Conservation (phyloP, 805 yeast species). For the Naumovozyma castellii region DNA sequence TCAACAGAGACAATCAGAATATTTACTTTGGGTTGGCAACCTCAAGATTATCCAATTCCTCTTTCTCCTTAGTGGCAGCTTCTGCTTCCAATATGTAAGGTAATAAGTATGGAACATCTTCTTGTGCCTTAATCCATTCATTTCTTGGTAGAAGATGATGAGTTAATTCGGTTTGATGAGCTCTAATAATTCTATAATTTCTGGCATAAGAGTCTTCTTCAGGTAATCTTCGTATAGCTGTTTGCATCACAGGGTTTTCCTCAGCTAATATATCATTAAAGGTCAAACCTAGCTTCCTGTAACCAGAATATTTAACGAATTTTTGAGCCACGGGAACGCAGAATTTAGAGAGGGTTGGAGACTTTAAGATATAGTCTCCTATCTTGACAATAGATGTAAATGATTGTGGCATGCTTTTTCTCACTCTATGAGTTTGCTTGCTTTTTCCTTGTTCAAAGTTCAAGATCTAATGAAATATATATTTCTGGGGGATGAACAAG, state of each 20-base stretch:
- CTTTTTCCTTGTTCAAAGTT: neutral
- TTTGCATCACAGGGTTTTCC: constrained; percentile 79
- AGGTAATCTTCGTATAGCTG: constrained; percentile 82
- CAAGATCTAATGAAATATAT: too few relatives aligned
- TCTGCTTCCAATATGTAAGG: constrained; percentile 93
- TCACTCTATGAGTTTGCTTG: too few relatives aligned
- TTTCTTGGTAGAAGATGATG: constrained; percentile 77
- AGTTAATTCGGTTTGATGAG: constrained; percentile 77
- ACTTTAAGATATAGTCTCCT: constrained; percentile 69
- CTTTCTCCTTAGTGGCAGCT: constrained; percentile 81
- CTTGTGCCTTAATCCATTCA: constrained; percentile 69
- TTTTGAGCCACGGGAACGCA: constrained; percentile 72
- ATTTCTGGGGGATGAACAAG: neutral
- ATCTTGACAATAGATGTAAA: constrained; percentile 62
- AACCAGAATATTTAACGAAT: constrained; percentile 71
- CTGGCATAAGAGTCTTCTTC: constrained; percentile 79
- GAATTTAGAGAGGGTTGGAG: constrained; percentile 68
- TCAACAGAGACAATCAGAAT: too few relatives aligned
- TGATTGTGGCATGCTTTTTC: constrained; percentile 32
- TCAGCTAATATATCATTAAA: constrained; percentile 82
- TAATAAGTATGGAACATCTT: constrained; percentile 71
- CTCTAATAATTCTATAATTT: constrained; percentile 83
- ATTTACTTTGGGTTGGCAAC: neutral
- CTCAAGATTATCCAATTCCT: constrained; percentile 71
- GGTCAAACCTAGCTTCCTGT: constrained; percentile 90